Base-by-base conservation (phyloP, 2,329 filamentous ascomycete genomes). In the Neonectria punicea region DNA sequence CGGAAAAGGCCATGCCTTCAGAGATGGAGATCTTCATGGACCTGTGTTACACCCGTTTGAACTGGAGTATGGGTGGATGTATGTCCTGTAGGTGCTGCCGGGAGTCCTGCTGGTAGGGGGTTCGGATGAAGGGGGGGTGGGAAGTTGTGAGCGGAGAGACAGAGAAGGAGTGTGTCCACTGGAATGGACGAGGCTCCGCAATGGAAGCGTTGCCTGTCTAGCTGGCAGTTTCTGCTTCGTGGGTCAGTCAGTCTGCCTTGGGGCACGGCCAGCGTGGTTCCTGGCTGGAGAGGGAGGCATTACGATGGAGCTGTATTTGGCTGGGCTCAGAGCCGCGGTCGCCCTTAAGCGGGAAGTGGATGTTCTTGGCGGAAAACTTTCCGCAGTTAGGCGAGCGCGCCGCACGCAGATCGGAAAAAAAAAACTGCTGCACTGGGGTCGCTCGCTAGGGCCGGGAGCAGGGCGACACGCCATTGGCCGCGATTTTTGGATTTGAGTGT, bases 371-470 rank as follows among this genome's bases (percentile, higher is more conserved):
- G 72, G 72, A 74, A 70, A 14, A 0, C 0, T 5, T 74, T 74
- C 72, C 72, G 72, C 68, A 65, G 41, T 73, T 74, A 74, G 72
- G 72, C 72, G 72, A 74, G 68, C n/a, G 10, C 51, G 30, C 30
- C 30, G 30, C 30, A 30, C 30, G 55, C 63, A 55, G 61, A 72
- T 56, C 63, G 51, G 47, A 59, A 53, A 64, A 53, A 55, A 51
- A 30, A 5, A 5, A 5, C 34, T 5, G 16, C n/a, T n/a, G 11
- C 7, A 57, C 62, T 50, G 53, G 66, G 53, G 69, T 73, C 72
- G 72, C 66, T 72, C 72, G 72, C 69, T 68, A 71, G 67, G 69
- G 51, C 69, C 62, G 68, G 69, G 69, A 61, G 43, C 58, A 43
- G 58, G 60, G 50, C 61, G 66, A 63, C 46, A 54, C 43, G 22